Evolutionary conservation across 768 basidiomycete genomes (phyloP).

Genomic region (Lactarius sp.): DNA sequence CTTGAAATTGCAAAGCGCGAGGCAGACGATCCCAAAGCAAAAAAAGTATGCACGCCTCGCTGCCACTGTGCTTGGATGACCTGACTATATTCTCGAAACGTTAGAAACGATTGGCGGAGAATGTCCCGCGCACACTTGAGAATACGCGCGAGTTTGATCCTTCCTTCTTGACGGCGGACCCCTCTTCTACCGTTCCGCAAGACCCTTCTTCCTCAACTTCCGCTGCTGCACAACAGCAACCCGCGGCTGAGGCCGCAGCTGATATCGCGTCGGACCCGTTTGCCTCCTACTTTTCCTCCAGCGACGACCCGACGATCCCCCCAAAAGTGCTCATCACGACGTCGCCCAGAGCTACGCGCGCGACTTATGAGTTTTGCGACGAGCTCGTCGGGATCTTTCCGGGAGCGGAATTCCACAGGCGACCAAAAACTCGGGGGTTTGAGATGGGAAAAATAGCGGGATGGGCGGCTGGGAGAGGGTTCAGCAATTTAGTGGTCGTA

Average conservation of each 20-base stretch:
- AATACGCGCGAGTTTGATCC: conserved; percentile 87
- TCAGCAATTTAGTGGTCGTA: conserved; percentile 84
- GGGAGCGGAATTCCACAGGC: conserved; percentile 81
- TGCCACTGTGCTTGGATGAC: background rate
- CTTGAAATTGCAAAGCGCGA: conserved; percentile 76
- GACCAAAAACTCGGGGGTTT: conserved; percentile 86
- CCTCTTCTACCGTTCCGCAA: conserved; percentile 28
- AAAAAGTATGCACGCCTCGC: conserved; percentile 51
- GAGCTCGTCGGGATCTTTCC: conserved; percentile 88
- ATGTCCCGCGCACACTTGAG: conserved; percentile 88
- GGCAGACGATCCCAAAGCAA: conserved; percentile 65
- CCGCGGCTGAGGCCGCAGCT: conserved; percentile 53
- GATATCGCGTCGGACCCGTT: conserved; percentile 76
- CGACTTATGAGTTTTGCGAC: conserved; percentile 89
- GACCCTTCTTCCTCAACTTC: conserved; percentile 28
- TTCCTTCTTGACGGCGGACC: conserved; percentile 54
- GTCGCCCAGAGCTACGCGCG: conserved; percentile 79
- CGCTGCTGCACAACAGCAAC: conserved; percentile 29
- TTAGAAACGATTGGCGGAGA: conserved; percentile 78
- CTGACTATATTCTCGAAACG: background rate
- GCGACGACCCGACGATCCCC: conserved; percentile 63
- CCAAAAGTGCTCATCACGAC: conserved; percentile 91
- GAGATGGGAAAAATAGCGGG: conserved; percentile 87
- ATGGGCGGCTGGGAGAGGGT: conserved; percentile 89
- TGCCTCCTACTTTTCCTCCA: conserved; percentile 66